phyloP scores from a whole-genome alignment of 768 basidiomycete genomes.

The Tulasnella sp. region DNA sequence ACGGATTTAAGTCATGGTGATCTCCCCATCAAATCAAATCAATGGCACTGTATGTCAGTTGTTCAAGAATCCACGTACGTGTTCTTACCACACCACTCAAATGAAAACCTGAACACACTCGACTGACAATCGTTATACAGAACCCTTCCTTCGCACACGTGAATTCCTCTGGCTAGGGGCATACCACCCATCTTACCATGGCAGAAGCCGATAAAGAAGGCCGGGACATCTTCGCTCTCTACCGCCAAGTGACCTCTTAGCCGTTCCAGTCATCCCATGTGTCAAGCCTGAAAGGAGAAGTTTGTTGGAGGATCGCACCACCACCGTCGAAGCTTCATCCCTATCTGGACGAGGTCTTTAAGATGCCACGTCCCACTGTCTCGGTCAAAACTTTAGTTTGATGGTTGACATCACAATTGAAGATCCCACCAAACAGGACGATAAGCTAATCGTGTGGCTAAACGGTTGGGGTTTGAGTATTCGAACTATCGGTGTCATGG shows the following conservation, averaged over 20 bases:
- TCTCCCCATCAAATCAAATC: slow-evolving; percentile 90
- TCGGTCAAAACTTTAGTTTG: slow-evolving; percentile 96
- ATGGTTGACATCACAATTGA: slow-evolving; percentile 99
- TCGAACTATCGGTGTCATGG: slow-evolving; percentile 95
- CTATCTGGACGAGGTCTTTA: slow-evolving; percentile 94
- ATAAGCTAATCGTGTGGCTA: slow-evolving; percentile 84
- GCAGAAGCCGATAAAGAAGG: slow-evolving; percentile 86
- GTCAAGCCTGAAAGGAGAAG: slow-evolving; percentile 99
- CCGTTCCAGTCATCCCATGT: slow-evolving; percentile 93
- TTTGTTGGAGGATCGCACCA: slow-evolving; percentile 94
- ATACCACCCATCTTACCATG: slow-evolving; percentile 87
- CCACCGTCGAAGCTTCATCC: slow-evolving; percentile 95
- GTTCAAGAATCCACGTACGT: slow-evolving; percentile 93
- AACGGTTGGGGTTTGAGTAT: slow-evolving; percentile 98
- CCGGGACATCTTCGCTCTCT: slow-evolving; percentile 85
- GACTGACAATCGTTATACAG: slow-evolving; percentile 27
- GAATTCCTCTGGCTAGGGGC: slow-evolving; percentile 99
- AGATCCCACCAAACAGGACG: slow-evolving; percentile 48
- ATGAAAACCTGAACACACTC: neutral
- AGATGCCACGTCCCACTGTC: slow-evolving; percentile 92
- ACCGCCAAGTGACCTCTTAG: slow-evolving; percentile 91
- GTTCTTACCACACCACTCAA: neutral
- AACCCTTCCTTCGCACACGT: slow-evolving; percentile 97
- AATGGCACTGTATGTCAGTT: slow-evolving; percentile 99
- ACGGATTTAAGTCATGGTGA: slow-evolving; percentile 92